phyloP scores from a whole-genome alignment of 2,329 filamentous ascomycete genomes.

The Aspergillus sp. region DNA sequence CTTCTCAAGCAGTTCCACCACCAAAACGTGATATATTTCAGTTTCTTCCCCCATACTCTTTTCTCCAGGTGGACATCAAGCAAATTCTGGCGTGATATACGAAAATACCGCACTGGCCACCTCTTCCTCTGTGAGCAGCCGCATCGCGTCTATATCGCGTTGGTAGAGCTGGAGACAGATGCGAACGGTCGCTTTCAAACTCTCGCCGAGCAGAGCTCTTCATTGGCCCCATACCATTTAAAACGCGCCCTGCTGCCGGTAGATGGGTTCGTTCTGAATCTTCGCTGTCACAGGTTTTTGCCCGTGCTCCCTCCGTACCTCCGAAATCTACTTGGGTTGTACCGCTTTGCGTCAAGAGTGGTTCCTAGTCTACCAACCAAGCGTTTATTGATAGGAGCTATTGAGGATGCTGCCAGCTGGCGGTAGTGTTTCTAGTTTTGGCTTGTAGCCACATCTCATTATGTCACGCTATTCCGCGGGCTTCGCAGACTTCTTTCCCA shows the following conservation, averaged over 20 bases:
- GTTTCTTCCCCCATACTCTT: not conserved
- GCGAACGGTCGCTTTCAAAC: constrained; percentile 4
- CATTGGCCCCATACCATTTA: not conserved
- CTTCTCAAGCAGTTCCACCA: not conserved
- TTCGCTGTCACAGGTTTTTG: not conserved
- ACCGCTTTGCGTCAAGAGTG: constrained; percentile 18
- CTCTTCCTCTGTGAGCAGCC: constrained; percentile 6
- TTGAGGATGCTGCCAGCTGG: constrained; percentile 43
- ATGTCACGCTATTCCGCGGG: constrained; percentile 80
- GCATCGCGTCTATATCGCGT: constrained; percentile 19
- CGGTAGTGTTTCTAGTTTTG: constrained; percentile 32
- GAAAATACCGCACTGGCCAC: constrained; percentile 6
- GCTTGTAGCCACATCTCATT: constrained; percentile 51
- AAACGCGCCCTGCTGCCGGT: not conserved
- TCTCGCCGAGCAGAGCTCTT: constrained; percentile 3
- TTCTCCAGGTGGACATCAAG: not conserved
- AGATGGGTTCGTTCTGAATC: not conserved
- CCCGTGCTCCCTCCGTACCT: not conserved
- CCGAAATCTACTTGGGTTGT: constrained; percentile 6
- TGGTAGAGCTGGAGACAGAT: constrained; percentile 9
- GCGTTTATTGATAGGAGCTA: constrained; percentile 19
- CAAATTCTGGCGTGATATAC: not conserved
- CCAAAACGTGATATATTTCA: not conserved
- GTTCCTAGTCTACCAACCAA: constrained; percentile 23
- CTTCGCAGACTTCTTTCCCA: constrained; percentile 84